Evolutionary conservation across 2,329 filamentous ascomycete genomes (phyloP).

Genomic region (Zopfia rhizophila): DNA sequence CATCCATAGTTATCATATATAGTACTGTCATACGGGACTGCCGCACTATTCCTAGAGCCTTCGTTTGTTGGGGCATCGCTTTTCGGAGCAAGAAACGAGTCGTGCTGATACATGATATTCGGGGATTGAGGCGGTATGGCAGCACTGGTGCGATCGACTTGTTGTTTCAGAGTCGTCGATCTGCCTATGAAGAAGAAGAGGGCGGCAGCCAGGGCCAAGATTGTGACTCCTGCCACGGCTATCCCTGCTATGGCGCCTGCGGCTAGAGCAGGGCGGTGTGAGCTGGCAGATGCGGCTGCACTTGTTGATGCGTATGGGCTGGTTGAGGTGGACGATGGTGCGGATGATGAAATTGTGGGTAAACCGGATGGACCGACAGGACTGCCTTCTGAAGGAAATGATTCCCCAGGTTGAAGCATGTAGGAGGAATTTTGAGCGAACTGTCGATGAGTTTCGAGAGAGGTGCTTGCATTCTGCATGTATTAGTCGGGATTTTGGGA

Average conservation of each 20-base stretch:
- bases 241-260: slow-evolving; percentile 59
- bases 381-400: slow-evolving; percentile 40
- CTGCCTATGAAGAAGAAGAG: slow-evolving; percentile 43
- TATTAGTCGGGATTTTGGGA: neutral
- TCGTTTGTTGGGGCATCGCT: too few relatives aligned
- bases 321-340: slow-evolving; percentile 9
- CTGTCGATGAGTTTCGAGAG: slow-evolving; percentile 33
- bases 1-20: too few relatives aligned
- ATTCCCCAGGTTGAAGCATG: slow-evolving; percentile 46
- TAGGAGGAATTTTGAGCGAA: slow-evolving; percentile 38
- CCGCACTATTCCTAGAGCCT: too few relatives aligned
- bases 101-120: too few relatives aligned
- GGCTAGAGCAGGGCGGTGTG: slow-evolving; percentile 30
- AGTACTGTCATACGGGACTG: too few relatives aligned
- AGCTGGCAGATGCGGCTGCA: neutral
- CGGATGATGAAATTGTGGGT: slow-evolving; percentile 17
- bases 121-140: too few relatives aligned
- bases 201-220: slow-evolving; percentile 30
- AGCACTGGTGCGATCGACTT: slow-evolving; percentile 32
- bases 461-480: slow-evolving; percentile 30
- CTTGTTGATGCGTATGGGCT: slow-evolving; percentile 3
- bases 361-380: too few relatives aligned
- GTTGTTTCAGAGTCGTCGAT: slow-evolving; percentile 31
- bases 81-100: too few relatives aligned
- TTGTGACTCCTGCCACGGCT: slow-evolving; percentile 64